A percentile compares a stretch with the other conserved stretches of the same genome.
Conservation (phyloP, 2,329 filamentous ascomycete species). For the Ascochyta koolunga region DNA sequence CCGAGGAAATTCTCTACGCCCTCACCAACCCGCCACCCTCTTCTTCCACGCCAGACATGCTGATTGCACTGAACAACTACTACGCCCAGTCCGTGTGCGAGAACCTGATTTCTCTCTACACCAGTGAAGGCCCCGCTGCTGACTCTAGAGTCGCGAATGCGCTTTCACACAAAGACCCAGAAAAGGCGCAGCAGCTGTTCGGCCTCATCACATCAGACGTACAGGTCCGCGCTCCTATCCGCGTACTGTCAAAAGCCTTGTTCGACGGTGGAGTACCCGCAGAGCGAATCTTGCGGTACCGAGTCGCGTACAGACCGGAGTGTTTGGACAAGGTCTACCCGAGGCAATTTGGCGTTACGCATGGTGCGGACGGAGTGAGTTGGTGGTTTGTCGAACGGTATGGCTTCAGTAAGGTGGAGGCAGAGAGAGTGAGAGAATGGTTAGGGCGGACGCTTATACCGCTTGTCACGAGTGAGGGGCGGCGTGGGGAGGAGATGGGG, state of each 20-base stretch:
- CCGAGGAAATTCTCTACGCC: constrained; percentile 5
- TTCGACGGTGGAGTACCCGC: constrained; percentile 5
- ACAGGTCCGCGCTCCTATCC: constrained; percentile 11
- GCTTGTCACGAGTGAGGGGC: neutral
- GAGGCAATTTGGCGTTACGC: constrained; percentile 5
- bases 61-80: constrained; percentile 10
- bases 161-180: neutral
- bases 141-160: neutral
- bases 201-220: constrained; percentile 13
- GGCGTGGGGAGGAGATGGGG: neutral
- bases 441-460: neutral
- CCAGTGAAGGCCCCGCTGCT: neutral
- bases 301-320: constrained; percentile 8
- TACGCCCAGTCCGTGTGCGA: constrained; percentile 8
- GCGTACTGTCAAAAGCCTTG: constrained; percentile 6
- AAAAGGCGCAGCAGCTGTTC: constrained; percentile 8
- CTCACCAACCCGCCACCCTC: constrained; percentile 11
- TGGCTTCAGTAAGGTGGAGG: constrained; percentile 4
- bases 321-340: constrained; percentile 10
- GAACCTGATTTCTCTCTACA: constrained; percentile 3
- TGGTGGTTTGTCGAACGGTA: constrained; percentile 10
- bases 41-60: constrained; percentile 1
- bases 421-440: neutral
- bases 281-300: constrained; percentile 5
- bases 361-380: constrained; percentile 10